Evolutionary conservation across 495 filamentous ascomycete species (phyloP).

Genomic region (Amniculicola lignicola): DNA sequence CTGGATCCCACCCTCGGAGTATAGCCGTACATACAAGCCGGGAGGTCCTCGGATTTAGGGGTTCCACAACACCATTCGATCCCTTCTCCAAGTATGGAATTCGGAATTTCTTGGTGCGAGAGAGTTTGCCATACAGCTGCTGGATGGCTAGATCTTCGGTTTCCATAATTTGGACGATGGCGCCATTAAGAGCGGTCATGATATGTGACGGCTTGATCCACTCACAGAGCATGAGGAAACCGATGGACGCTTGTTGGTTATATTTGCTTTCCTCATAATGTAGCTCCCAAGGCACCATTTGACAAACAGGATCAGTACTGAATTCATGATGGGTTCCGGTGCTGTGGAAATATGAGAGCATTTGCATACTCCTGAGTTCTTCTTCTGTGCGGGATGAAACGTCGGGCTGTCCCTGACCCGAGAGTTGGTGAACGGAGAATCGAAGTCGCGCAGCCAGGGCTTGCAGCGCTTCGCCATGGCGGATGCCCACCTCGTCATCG

Average conservation of each 20-base stretch:
- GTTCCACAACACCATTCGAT: not conserved
- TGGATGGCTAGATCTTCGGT: slow-evolving; percentile 4
- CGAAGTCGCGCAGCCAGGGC: not conserved
- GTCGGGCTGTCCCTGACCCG: slow-evolving; percentile 13
- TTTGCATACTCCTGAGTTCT: slow-evolving; percentile 74
- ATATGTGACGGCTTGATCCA: slow-evolving; percentile 2
- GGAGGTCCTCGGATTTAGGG: slow-evolving; percentile 15
- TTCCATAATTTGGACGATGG: slow-evolving; percentile 22
- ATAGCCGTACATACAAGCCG: slow-evolving; percentile 21
- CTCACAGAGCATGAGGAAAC: slow-evolving; percentile 19
- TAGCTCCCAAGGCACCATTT: slow-evolving; percentile 53
- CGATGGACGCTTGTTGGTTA: slow-evolving; percentile 11
- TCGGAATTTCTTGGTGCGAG: slow-evolving; percentile 10
- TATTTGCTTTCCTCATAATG: slow-evolving; percentile 48
- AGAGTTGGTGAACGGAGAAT: slow-evolving; percentile 6
- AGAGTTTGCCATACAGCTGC: not conserved
- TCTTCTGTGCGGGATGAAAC: slow-evolving; percentile 55
- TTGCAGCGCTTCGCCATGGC: not conserved
- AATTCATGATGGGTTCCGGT: not conserved
- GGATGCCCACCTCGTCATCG: not conserved
- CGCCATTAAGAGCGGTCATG: slow-evolving; percentile 11
- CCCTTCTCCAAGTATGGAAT: slow-evolving; percentile 21
- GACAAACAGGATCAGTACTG: slow-evolving; percentile 45
- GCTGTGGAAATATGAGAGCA: slow-evolving; percentile 67
- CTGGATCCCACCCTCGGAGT: slow-evolving; percentile 21